Conservation (phyloP, 805 yeast species). For the Pichia exigua region DNA sequence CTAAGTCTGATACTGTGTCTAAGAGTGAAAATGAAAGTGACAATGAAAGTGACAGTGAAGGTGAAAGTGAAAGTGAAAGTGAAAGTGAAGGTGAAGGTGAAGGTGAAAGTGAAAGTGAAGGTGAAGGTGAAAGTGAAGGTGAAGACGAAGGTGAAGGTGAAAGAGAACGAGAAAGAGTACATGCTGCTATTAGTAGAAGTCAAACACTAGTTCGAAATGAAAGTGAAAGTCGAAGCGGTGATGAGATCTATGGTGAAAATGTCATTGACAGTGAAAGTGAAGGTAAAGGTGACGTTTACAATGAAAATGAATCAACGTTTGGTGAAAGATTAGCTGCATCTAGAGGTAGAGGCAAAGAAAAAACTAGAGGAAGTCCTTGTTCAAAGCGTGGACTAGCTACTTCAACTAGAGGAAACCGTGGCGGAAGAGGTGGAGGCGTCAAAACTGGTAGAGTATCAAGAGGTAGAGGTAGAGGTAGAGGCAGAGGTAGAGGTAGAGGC, state of each 20-base stretch:
- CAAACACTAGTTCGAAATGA: not conserved
- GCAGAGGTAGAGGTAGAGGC: conserved; percentile 2
- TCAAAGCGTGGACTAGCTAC: not conserved
- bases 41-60: not conserved
- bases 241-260: not conserved
- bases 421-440: not conserved
- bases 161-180: no score
- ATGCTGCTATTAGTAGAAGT: no score
- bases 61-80: not conserved
- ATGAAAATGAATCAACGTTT: not conserved
- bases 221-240: not conserved
- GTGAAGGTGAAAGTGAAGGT: not conserved
- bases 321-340: not conserved
- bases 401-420: not conserved
- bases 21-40: no score
- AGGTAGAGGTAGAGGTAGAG: not conserved
- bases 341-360: not conserved
- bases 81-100: no score
- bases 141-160: not conserved
- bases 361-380: not conserved
- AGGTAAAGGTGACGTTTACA: not conserved
- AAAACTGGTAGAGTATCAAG: not conserved
- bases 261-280: not conserved
- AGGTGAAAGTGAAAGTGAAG: not conserved
- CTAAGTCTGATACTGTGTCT: not conserved